These are phyloP conservation scores for Cladosporium halotolerans DNA, from an alignment of 2,329 filamentous ascomycete species.

Conservation along the genomic window DNA sequence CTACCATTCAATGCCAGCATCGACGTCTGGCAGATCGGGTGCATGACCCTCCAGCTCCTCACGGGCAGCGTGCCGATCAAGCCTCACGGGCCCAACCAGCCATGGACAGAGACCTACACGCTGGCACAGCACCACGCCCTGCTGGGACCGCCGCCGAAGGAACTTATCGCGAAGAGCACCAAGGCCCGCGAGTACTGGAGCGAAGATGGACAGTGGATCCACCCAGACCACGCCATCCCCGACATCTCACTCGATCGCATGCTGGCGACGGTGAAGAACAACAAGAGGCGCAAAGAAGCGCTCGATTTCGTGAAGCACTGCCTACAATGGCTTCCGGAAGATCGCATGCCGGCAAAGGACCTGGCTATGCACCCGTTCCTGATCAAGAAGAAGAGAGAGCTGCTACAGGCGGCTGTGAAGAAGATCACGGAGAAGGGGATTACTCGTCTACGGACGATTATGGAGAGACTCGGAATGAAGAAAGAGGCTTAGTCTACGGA, in stretches of 20 bases:
- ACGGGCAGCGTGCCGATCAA: slow-evolving; percentile 36
- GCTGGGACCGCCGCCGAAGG: slow-evolving; percentile 1
- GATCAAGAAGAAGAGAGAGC: not conserved
- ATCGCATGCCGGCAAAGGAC: not conserved
- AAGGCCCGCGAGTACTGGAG: slow-evolving; percentile 1
- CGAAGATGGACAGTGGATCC: not conserved
- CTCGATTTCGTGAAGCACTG: not conserved
- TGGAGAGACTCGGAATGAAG: not conserved
- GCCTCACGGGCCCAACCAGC: slow-evolving; percentile 5
- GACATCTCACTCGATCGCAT: not conserved
- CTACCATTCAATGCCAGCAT: slow-evolving; percentile 42
- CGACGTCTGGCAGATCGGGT: slow-evolving; percentile 57
- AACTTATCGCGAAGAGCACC: not conserved
- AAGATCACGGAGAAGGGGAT: not conserved
- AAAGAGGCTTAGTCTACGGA: not conserved
- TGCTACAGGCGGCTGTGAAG: not conserved
- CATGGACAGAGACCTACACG: slow-evolving; percentile 5
- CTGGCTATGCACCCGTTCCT: slow-evolving; percentile 1
- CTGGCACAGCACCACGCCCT: slow-evolving; percentile 10
- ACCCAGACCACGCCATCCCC: not conserved
- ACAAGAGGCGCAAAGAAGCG: not conserved
- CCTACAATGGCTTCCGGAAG: slow-evolving; percentile 4
- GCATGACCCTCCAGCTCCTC: slow-evolving; percentile 47
- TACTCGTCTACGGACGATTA: not conserved
- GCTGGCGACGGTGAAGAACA: not conserved